These are phyloP conservation scores for Fistulina hepatica DNA, from an alignment of 1,284 basidiomycete species.

Conservation along the genomic window DNA sequence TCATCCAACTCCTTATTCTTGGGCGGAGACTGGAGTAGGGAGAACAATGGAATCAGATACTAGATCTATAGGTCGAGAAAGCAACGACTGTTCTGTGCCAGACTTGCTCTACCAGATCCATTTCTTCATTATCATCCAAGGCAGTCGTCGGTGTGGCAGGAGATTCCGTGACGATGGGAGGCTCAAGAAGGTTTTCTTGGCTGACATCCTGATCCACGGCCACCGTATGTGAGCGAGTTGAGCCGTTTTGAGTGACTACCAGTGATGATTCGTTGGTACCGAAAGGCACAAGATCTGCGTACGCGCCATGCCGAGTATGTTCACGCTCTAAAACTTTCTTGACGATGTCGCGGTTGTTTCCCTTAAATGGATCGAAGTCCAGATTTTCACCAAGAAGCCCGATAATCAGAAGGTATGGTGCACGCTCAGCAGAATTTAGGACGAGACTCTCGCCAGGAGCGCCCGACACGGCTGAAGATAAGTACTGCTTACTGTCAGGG, in stretches of 20 bases:
- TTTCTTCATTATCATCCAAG: slow-evolving; percentile 62
- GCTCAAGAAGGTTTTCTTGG: slow-evolving; percentile 12
- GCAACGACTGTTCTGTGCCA: slow-evolving; percentile 70
- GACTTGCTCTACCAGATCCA: slow-evolving; percentile 90
- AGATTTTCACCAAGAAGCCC: slow-evolving; percentile 89
- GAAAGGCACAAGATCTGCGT: slow-evolving; percentile 40
- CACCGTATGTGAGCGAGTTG: no score
- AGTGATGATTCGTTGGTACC: no score
- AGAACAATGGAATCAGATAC: slow-evolving; percentile 72
- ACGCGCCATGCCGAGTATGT: slow-evolving; percentile 42
- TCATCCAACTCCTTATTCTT: slow-evolving; percentile 85
- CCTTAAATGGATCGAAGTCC: slow-evolving; percentile 83
- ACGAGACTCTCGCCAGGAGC: slow-evolving; percentile 97
- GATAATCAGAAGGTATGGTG: slow-evolving; percentile 88
- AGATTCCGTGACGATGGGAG: slow-evolving; percentile 17
- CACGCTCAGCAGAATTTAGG: slow-evolving; percentile 94
- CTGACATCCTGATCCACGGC: slow-evolving; percentile 16
- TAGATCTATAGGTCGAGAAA: slow-evolving; percentile 62
- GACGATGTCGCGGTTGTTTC: slow-evolving; percentile 79
- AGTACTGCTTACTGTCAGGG: no score
- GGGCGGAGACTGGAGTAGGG: slow-evolving; percentile 55
- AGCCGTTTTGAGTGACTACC: no score
- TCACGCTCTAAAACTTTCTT: slow-evolving; percentile 78
- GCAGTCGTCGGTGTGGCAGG: slow-evolving; percentile 20
- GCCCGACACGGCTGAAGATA: no score